Conservation (phyloP, 495 filamentous ascomycete species). For the Aspergillus asperescens region DNA sequence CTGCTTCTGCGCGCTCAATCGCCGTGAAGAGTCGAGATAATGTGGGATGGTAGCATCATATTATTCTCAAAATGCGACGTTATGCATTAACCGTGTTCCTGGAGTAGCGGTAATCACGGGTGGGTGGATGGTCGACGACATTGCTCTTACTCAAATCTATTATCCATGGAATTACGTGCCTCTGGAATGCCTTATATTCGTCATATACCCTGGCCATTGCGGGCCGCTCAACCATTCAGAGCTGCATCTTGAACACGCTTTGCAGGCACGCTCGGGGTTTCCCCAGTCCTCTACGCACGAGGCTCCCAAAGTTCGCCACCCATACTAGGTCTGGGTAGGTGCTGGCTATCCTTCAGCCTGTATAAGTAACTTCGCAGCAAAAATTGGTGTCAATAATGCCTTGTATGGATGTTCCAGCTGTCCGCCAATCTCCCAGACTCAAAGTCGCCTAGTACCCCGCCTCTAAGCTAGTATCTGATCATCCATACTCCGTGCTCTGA, state of each 20-base stretch:
- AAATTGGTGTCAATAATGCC: too few relatives aligned
- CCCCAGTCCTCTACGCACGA: too few relatives aligned
- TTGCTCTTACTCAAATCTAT: constrained; percentile 4
- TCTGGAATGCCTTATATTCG: neutral
- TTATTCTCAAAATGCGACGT: neutral
- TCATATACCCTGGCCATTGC: neutral
- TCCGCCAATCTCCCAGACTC: too few relatives aligned
- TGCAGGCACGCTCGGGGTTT: neutral
- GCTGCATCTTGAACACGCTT: neutral
- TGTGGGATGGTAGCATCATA: neutral
- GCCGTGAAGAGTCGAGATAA: neutral
- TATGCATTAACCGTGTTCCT: neutral
- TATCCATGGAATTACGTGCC: neutral
- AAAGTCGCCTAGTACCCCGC: too few relatives aligned
- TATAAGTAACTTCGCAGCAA: too few relatives aligned
- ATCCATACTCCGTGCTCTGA: too few relatives aligned
- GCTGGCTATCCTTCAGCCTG: too few relatives aligned
- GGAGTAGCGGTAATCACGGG: neutral
- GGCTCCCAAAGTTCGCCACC: too few relatives aligned
- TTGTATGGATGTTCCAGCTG: too few relatives aligned
- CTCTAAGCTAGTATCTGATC: too few relatives aligned
- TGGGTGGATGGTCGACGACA: neutral
- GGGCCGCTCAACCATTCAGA: neutral
- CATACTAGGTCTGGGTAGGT: too few relatives aligned
- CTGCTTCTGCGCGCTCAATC: neutral